These are phyloP conservation scores for Botrytis tulipae DNA, from an alignment of 2,329 filamentous ascomycete genomes.

Conservation along the genomic window DNA sequence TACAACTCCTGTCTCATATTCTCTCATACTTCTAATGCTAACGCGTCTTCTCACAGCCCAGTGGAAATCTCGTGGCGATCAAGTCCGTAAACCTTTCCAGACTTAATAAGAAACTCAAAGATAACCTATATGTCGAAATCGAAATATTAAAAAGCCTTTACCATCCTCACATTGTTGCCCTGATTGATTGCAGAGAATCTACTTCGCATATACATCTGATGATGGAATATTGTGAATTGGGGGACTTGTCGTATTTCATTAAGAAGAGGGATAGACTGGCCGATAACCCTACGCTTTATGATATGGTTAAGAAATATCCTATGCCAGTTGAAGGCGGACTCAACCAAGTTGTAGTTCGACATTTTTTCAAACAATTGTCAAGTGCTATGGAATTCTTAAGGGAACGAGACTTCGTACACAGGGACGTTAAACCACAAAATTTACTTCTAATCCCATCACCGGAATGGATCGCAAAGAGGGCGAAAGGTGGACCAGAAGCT, in stretches of 20 bases:
- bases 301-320: slow-evolving; percentile 93
- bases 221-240: slow-evolving; percentile 98
- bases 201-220: slow-evolving; percentile 88
- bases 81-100: slow-evolving; percentile 92
- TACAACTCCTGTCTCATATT: slow-evolving; percentile 13
- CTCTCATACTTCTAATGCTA: slow-evolving; percentile 24
- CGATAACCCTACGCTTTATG: slow-evolving; percentile 76
- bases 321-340: slow-evolving; percentile 80
- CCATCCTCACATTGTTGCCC: slow-evolving; percentile 93
- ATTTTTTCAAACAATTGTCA: slow-evolving; percentile 92
- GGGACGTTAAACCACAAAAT: slow-evolving; percentile 97
- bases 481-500: slow-evolving; percentile 63
- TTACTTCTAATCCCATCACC: slow-evolving; percentile 82
- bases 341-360: slow-evolving; percentile 92
- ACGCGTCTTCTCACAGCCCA: slow-evolving; percentile 54
- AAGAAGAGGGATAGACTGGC: slow-evolving; percentile 83
- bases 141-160: slow-evolving; percentile 90
- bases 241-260: slow-evolving; percentile 92
- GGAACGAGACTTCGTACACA: slow-evolving; percentile 83
- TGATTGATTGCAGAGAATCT: slow-evolving; percentile 91
- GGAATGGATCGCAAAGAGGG: slow-evolving; percentile 60
- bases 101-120: slow-evolving; percentile 92
- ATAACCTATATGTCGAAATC: slow-evolving; percentile 94
- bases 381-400: slow-evolving; percentile 90
- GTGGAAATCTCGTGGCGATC: slow-evolving; percentile 83